Evolutionary conservation across 129 eudicot genomes (phyloP), one percentile per base, ranked within the genome.

Genomic region (Lonicera japonica): DNA sequence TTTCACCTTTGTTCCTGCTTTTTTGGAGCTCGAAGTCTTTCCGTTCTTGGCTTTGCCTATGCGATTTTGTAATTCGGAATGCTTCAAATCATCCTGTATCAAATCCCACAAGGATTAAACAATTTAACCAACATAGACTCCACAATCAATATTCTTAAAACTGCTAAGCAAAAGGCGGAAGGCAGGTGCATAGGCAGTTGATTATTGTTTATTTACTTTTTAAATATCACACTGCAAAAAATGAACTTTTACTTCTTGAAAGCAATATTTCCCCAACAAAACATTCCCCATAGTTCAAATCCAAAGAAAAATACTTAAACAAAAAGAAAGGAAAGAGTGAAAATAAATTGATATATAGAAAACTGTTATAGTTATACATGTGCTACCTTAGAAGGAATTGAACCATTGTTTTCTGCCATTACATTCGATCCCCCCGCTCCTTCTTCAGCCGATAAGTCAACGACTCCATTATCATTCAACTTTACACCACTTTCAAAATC

Each of bases 351-450:
- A n/a, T n/a, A n/a, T n/a, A n/a, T n/a, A n/a, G n/a, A n/a, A 43
- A 4, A 43, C 36, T 29, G 36, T 45, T 12, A 3, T 58, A 18
- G 53, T 47, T 29, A 21, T 10, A 29, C 46, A 47, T 21, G 62
- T 53, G 58, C 59, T 79, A 90, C 97, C 94, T 79, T 64, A 22
- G 84, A 71, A 60, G 25, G 75, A 54, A 64, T 69, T 11, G 66
- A 58, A 46, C 23, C 61, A 74, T 81, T 73, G 77, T 70, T 67
- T 68, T 76, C 81, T 36, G 63, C 75, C 23, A 51, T 57, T 21
- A 61, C 54, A 21, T 36, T 58, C 18, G 51, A 43, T 43, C 50
- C 54, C 10, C 64, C 73, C 8, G 56, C 71, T 24, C 55, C 64
- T 39, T 64, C 72, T 67, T 66, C 67, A 65, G 46, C 48, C 53